Base-by-base conservation (phyloP, 345 rosid genomes). In the Trapa incisa region DNA sequence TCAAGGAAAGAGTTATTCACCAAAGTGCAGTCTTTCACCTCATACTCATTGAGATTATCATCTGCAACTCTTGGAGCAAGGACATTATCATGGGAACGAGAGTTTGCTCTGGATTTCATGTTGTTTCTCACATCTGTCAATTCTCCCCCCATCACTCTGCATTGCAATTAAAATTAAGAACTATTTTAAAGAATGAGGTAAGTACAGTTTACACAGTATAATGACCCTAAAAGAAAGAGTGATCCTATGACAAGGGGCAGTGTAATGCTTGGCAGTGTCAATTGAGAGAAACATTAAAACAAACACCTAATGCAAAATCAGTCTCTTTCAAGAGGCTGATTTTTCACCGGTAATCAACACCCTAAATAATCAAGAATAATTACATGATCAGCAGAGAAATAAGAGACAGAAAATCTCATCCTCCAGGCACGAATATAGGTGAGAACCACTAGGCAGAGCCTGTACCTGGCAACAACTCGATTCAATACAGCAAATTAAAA, bases 81-180 rank as follows among this genome's bases (percentile, higher is more conserved):
- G 68, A 73, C 81, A 68, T 83, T 79, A 68, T 75, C 81, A 61
- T 45, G 76, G 53, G 84, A 72, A 14, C 66, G 68, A 13, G 79
- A 76, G 62, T 75, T 79, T 15, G 77, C 75, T 56, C 89, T 87
- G 1, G 79, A 72, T 64, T 78, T 89, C 72, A 77, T 82, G 67
- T 87, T 92, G 88, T 80, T 80, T 70, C 78, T 82, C 66, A 81
- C 82, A 65, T 76, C 80, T 54, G 74, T 75, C 69, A 84, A 82
- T 69, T 86, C 87, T 77, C 84, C 83, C 69, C 96, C 96, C 98
- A 92, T 92, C 74, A 76, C 75, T 78, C 95, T 92, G 80, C 82
- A 73, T 12, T 14, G 43, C 47, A 61, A 61, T 37, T 58, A 32
- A 12, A n/a, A 54, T 5, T 29, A 9, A 32, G 35, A 33, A 33